Base-by-base conservation (phyloP, 306 rosid genomes). In the Gynostemma pentaphyllum region DNA sequence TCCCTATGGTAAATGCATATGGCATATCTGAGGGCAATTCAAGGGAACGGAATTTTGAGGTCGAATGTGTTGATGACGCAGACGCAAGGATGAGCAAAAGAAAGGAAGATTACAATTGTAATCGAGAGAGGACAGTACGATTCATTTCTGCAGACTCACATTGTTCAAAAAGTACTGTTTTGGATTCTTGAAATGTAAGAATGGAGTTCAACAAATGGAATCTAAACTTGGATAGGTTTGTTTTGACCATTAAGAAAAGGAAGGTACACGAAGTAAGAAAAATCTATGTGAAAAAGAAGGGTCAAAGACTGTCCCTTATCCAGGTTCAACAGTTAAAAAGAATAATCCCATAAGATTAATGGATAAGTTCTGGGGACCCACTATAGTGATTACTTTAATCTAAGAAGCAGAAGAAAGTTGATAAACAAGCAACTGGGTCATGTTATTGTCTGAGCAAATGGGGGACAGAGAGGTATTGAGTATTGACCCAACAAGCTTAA, bases 391-490 rank as follows among this genome's bases (percentile, higher is more conserved):
- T 59, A 59, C 47, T 56, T 53, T 22, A 26, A 55, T 16, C 21
- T 22, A 15, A 48, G 32, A 70, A 44, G 57, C 53, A 61, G 63
- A 72, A 41, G 22, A 64, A 48, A 61, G 40, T 50, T 62, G 52
- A 65, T 53, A 32, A 64, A 63, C 64, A 23, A 26, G 52, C 49
- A 73, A 57, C 54, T 56, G 36, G 44, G 50, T 51, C 49, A 68
- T 41, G 55, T 27, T 45, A 48, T 42, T 46, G 70, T 54, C 40
- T 71, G 24, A n/a, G 45, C 15, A 48, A 75, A 72, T 81, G 81
- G 83, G 79, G 69, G 75, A 68, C 77, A 78, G 71, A 51, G 70
- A 24, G 45, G 55, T 63, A 59, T 70, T 50, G 54, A 21, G 56
- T 63, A 59, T 70, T 50, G 54, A 21, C 61, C 42, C 47, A 52